Evolutionary conservation across 1,284 basidiomycete species (phyloP).

Genomic region (Coniferiporia sulphurascens): DNA sequence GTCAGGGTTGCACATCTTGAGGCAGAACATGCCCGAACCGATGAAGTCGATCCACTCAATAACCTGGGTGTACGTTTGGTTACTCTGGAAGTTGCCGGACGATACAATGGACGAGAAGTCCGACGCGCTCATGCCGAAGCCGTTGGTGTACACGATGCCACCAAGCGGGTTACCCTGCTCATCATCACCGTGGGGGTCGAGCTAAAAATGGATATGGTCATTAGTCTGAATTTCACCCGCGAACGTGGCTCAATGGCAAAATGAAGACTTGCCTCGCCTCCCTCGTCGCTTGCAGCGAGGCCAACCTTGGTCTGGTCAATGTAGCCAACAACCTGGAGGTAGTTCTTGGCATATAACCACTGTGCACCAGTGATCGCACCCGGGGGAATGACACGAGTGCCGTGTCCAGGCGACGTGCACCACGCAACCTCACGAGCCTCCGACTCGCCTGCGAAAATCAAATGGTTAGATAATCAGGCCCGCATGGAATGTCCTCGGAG

Average conservation of each 20-base stretch:
- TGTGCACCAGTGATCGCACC: slow-evolving; percentile 47
- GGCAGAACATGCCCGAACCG: slow-evolving; percentile 20
- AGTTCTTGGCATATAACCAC: slow-evolving; percentile 26
- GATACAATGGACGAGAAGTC: slow-evolving; percentile 13
- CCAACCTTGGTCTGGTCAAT: slow-evolving; percentile 30
- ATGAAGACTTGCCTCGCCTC: slow-evolving; percentile 20
- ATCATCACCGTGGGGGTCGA: slow-evolving; percentile 26
- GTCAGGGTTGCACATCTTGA: slow-evolving; percentile 20
- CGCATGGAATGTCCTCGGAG: background rate
- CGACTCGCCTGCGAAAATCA: slow-evolving; percentile 35
- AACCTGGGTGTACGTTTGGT: slow-evolving; percentile 26
- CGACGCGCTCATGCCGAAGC: slow-evolving; percentile 21
- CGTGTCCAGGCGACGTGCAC: slow-evolving; percentile 52
- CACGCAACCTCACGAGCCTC: slow-evolving; percentile 59
- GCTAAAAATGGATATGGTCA: slow-evolving; percentile 10
- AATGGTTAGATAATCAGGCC: background rate
- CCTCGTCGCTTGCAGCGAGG: slow-evolving; percentile 28
- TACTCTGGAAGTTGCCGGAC: slow-evolving; percentile 21
- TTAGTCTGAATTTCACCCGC: background rate
- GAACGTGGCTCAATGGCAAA: background rate
- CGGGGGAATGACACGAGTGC: slow-evolving; percentile 52
- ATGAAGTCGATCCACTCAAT: slow-evolving; percentile 33
- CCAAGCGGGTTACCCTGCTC: slow-evolving; percentile 35
- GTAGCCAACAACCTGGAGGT: slow-evolving; percentile 31
- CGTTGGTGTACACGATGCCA: slow-evolving; percentile 35